A percentile compares a stretch with the other conserved stretches of the same genome.
Evolutionary conservation across 768 basidiomycete species (phyloP).

Genomic region (Boletus patriciae): DNA sequence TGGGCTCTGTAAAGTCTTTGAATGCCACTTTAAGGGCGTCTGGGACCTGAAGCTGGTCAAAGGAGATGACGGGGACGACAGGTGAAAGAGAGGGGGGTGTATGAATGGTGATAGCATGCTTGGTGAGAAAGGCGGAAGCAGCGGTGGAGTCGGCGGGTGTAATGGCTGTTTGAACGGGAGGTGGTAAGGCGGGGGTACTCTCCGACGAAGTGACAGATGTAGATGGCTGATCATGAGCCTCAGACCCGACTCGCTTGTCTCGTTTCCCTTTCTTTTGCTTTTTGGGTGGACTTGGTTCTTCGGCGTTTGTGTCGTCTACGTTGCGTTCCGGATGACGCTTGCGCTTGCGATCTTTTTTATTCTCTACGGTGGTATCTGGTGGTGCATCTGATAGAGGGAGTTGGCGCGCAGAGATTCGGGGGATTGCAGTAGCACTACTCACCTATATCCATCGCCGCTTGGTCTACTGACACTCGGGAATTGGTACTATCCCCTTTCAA

Average conservation of each 20-base stretch:
- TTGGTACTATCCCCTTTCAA: neutral
- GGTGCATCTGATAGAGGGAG: neutral
- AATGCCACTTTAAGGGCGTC: slow-evolving; percentile 62
- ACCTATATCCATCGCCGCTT: slow-evolving; percentile 1
- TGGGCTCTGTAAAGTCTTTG: slow-evolving; percentile 76
- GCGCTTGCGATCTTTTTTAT: slow-evolving; percentile 28
- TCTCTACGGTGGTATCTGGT: slow-evolving; percentile 8
- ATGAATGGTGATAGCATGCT: slow-evolving; percentile 74
- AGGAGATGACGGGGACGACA: slow-evolving; percentile 68
- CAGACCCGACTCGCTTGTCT: slow-evolving; percentile 8
- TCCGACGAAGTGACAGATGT: slow-evolving; percentile 1
- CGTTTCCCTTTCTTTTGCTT: slow-evolving; percentile 30
- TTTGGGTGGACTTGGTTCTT: slow-evolving; percentile 17
- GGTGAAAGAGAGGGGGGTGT: slow-evolving; percentile 45
- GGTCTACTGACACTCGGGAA: neutral
- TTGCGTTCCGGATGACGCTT: slow-evolving; percentile 17
- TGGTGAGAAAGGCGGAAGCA: slow-evolving; percentile 61
- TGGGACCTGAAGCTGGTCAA: slow-evolving; percentile 71
- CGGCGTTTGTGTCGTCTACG: neutral
- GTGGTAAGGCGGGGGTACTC: slow-evolving; percentile 17
- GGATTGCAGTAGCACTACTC: neutral
- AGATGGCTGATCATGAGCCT: neutral
- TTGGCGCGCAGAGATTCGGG: neutral
- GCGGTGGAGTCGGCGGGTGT: slow-evolving; percentile 33
- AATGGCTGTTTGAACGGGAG: slow-evolving; percentile 16